Percentiles rank a stretch among this genome's conserved stretches.
Conservation (phyloP, 31 red algal species). For the Asparagopsis taxiformis region DNA sequence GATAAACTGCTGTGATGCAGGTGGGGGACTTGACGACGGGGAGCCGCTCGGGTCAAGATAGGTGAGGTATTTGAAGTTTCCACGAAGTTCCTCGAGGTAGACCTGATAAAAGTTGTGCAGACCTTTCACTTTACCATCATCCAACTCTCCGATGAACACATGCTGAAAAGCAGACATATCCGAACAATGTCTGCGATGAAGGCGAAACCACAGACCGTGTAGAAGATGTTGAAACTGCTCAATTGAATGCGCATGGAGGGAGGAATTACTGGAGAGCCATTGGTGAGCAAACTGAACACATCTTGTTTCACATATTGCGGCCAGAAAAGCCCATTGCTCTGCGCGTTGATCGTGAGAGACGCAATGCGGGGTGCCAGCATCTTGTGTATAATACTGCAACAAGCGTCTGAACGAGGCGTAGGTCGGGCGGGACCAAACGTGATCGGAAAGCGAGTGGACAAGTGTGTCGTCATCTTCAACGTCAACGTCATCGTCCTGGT, state of each 20-base stretch:
- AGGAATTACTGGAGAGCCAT: conserved; percentile 12
- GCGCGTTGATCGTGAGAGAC: conserved; percentile 33
- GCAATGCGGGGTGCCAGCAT: conserved; percentile 43
- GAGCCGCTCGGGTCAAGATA: conserved; percentile 35
- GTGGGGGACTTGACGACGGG: not conserved
- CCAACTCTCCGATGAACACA: conserved; percentile 66
- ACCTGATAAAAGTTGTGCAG: conserved; percentile 74
- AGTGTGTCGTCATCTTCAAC: conserved; percentile 29
- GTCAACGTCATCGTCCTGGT: not conserved
- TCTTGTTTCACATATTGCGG: conserved; percentile 23
- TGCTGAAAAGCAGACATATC: conserved; percentile 73
- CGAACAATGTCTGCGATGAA: conserved; percentile 20
- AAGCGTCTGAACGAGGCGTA: conserved; percentile 39
- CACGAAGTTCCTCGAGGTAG: conserved; percentile 47
- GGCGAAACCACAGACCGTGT: conserved; percentile 46
- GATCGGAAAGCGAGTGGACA: conserved; percentile 28
- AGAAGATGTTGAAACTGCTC: conserved; percentile 28
- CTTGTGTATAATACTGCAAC: conserved; percentile 55
- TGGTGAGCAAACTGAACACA: conserved; percentile 18
- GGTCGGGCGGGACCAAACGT: conserved; percentile 39
- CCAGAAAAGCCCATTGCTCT: conserved; percentile 53
- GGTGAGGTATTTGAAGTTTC: conserved; percentile 57
- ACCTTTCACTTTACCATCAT: conserved; percentile 54
- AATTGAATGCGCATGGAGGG: not conserved
- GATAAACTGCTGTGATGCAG: conserved; percentile 31